These are phyloP conservation scores for Taphrina pruni DNA, from an alignment of 1,139 yeast genomes.

Conservation along the genomic window DNA sequence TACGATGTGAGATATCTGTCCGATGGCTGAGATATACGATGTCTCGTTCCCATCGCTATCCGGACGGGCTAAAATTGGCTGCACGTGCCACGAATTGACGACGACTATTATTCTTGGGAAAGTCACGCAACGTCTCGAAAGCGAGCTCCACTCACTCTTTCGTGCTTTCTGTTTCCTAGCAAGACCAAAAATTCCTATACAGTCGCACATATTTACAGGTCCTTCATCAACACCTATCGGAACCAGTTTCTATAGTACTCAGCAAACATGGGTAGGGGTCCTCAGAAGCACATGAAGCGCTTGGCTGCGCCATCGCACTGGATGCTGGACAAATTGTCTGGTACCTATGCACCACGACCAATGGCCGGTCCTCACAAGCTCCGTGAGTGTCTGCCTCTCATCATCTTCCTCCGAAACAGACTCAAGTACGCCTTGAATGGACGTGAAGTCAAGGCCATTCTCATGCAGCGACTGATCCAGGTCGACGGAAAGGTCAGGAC, in stretches of 20 bases:
- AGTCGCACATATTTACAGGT: neutral
- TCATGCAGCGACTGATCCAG: conserved; percentile 99
- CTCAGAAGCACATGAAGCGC: conserved; percentile 96
- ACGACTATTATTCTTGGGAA: conserved; percentile 2
- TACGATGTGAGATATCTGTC: neutral
- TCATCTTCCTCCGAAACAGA: conserved; percentile 98
- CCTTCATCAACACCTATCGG: neutral
- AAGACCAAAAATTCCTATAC: neutral
- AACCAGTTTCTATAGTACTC: conserved; percentile 3
- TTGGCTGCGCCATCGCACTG: conserved; percentile 99
- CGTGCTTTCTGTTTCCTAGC: neutral
- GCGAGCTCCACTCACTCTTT: conserved; percentile 4
- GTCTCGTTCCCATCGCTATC: neutral
- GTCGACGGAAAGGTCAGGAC: conserved; percentile 99
- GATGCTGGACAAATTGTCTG: conserved; percentile 99
- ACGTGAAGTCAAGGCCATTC: conserved; percentile 98
- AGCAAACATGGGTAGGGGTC: conserved; percentile 41
- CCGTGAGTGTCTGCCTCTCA: conserved; percentile 98
- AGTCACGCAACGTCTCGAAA: neutral
- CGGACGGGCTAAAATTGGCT: neutral
- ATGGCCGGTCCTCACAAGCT: conserved; percentile 99
- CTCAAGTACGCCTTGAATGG: conserved; percentile 99
- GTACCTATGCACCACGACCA: conserved; percentile 99
- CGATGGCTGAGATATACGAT: neutral
- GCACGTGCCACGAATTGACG: neutral